Base-by-base conservation (phyloP, 495 filamentous ascomycete species). In the Antarctomyces pellizariae region DNA sequence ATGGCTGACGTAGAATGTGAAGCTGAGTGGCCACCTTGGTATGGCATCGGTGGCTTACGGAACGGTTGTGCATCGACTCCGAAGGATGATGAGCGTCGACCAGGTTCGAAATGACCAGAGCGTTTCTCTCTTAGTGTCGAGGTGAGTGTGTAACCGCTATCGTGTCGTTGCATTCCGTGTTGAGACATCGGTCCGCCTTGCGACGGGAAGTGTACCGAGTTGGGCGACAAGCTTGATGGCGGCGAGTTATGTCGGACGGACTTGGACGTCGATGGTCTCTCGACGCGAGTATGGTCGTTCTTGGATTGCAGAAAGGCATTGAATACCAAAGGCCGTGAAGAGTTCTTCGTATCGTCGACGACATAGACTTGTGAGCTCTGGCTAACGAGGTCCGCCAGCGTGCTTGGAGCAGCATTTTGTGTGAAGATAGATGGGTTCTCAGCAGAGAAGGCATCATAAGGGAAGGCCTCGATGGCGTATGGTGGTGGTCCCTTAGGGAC, bases 391-490 rank as follows among this genome's bases (percentile, higher is more conserved):
- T 75, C 86, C 17, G 77, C 64, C 17, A 97, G 50, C 4, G 67
- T 69, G 23, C 73, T 77, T 7, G 71, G 56, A 13, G 61, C 51
- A 4, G 86, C 56, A 34, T 56, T 71, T 12, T 70, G 59, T 22
- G 61, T 65, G 51, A 83, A 92, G 15, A 90, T 56, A 0, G 71
- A 60, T 23, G 70, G 55, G 33, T 77, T 86, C 50, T 97, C 86
- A 0, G 80, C 74, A 29, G 78, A 70, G 46, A 83, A 89, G 0
- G 73, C 62, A 46, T 95, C 78, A 42, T 71, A 75, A 2, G 86
- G 86, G 43, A 75, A 93, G 0, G 83, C 67, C 45, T 95, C 86
- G 24, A 89, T 62, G 2, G 80, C 86, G 50, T 92, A 93, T 16
- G 75, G 68, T 19, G 86, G 86, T n/a, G 86, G 80, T 3, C 84